Evolutionary conservation across 2,329 filamentous ascomycete genomes (phyloP), one percentile per base, ranked within the genome.

Genomic region (Epichloe gansuensis): DNA sequence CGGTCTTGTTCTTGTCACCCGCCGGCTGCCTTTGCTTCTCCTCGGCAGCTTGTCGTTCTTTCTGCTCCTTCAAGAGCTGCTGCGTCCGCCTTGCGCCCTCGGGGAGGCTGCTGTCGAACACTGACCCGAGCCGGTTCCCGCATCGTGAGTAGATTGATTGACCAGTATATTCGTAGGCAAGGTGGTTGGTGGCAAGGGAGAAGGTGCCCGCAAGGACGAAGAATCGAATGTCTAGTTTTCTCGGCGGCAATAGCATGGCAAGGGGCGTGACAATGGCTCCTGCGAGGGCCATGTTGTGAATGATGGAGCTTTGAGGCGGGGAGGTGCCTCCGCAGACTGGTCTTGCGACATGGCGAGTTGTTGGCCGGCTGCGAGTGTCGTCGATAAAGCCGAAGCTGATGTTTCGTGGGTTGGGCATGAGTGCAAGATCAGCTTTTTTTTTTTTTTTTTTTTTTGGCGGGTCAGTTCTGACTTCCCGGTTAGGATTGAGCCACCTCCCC

Each of bases 131-230:
- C 51, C 76, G 73, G 56, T 60, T 65, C 53, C 64, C 64, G 56
- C 78, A 70, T 8, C 77, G 76, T 56, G 67, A 60, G 60, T 71
- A 67, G 54, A 81, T 71, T 31, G 76, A 78, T 48, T 69, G 69
- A 49, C 78, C 78, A 13, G 73, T 80, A 66, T 76, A 81, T 65
- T 80, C 77, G 65, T 75, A 72, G 48, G 70, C 70, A 42, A 82
- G 74, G 65, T 77, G 75, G 64, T 77, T 77, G 53, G 75, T 74
- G 52, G 74, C 73, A 58, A 77, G 72, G 34, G 78, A 74, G 58
- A 76, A 72, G 53, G 72, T 71, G 54, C 69, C 69, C 53, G 70
- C 70, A 49, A 82, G 75, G 51, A 78, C 63, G 48, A 73, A 59
- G 63, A 74, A 72, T 54, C 78, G 76, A 49, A 76, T 54, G 63